These are phyloP conservation scores for Sugiyamaella castrensis DNA, from an alignment of 1,139 yeast species.

Conservation along the genomic window DNA sequence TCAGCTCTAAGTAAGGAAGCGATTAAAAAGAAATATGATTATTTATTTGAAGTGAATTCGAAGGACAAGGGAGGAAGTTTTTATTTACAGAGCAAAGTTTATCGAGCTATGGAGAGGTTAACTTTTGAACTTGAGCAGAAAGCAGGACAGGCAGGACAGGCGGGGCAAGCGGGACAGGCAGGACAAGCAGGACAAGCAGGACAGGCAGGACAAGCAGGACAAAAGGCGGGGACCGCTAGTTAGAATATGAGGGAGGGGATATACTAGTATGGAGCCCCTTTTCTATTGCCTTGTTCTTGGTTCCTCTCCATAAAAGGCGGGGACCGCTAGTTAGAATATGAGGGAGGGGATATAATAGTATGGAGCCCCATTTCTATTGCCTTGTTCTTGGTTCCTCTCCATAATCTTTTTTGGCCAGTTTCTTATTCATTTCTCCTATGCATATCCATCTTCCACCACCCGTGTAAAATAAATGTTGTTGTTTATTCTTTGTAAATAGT, in stretches of 20 bases:
- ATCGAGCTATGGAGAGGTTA: constrained; percentile 71
- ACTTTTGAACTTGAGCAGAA: constrained; percentile 47
- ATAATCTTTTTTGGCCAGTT: too few relatives aligned
- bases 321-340: too few relatives aligned
- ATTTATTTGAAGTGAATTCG: constrained; percentile 81
- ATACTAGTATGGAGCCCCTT: too few relatives aligned
- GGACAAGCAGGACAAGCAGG: constrained; percentile 13
- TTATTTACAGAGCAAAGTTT: constrained; percentile 87
- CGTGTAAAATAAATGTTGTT: neutral
- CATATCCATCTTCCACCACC: neutral
- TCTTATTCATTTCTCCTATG: neutral
- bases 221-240: constrained; percentile 6
- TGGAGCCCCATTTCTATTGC: too few relatives aligned
- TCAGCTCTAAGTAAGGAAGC: constrained; percentile 53
- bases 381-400: too few relatives aligned
- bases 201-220: constrained; percentile 5
- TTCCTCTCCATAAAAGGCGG: too few relatives aligned
- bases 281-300: too few relatives aligned
- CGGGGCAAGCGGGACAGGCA: constrained; percentile 7
- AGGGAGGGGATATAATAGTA: too few relatives aligned
- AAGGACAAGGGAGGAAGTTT: constrained; percentile 94
- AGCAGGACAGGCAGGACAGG: constrained; percentile 12
- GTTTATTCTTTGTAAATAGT: constrained; percentile 2
- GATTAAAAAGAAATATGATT: constrained; percentile 72
- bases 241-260: too few relatives aligned